Conservation (phyloP, 495 filamentous ascomycete genomes). For the Talaromyces liani region DNA sequence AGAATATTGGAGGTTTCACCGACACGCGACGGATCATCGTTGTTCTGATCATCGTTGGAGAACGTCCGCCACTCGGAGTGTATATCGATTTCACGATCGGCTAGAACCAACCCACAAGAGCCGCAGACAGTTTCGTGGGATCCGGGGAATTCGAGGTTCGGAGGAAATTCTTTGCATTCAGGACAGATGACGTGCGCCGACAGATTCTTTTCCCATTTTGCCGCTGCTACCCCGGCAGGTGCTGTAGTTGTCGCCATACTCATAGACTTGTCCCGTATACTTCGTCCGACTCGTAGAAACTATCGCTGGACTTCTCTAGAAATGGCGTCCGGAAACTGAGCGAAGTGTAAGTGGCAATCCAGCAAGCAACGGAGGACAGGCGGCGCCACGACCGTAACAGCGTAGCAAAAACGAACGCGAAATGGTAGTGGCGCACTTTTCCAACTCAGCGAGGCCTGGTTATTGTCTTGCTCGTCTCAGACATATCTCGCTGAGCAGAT, state of each 20-base stretch:
- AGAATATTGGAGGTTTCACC: slow-evolving; percentile 84
- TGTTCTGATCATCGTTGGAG: slow-evolving; percentile 91
- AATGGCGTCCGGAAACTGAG: slow-evolving; percentile 3
- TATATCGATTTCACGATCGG: slow-evolving; percentile 85
- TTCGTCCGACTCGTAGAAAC: background rate
- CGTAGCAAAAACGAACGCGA: slow-evolving; percentile 1
- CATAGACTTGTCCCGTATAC: background rate
- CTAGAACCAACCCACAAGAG: slow-evolving; percentile 85
- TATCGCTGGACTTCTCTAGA: slow-evolving; percentile 19
- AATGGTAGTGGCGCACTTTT: slow-evolving; percentile 7
- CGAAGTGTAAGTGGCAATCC: slow-evolving; percentile 3
- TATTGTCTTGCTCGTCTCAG: slow-evolving; percentile 5
- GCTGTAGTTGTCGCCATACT: slow-evolving; percentile 33
- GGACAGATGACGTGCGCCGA: slow-evolving; percentile 75
- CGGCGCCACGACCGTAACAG: slow-evolving; percentile 7
- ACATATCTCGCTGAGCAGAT: slow-evolving; percentile 7
- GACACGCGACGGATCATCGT: slow-evolving; percentile 95
- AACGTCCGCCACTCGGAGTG: slow-evolving; percentile 99
- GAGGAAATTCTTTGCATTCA: slow-evolving; percentile 86
- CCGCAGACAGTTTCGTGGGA: slow-evolving; percentile 88
- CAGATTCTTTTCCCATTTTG: slow-evolving; percentile 65
- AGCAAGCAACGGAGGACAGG: slow-evolving; percentile 6
- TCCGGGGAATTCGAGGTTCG: slow-evolving; percentile 90
- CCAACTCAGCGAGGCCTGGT: slow-evolving; percentile 9
- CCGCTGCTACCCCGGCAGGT: slow-evolving; percentile 8